Evolutionary conservation across 495 filamentous ascomycete species (phyloP).

Genomic region (Ramalina peruviana): DNA sequence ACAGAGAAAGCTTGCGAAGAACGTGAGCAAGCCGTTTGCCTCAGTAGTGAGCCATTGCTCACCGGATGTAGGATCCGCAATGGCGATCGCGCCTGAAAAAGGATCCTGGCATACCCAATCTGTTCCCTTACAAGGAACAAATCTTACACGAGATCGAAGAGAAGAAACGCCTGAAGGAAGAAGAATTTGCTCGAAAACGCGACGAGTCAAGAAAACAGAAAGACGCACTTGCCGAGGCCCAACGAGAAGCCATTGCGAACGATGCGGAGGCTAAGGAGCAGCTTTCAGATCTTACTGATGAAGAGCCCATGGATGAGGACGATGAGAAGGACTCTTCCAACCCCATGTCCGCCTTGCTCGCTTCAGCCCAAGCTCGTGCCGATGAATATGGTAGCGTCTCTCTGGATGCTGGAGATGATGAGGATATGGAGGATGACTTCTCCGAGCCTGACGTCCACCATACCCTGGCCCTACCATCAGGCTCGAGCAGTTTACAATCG

Average conservation of each 20-base stretch:
- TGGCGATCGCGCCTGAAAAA: conserved; percentile 90
- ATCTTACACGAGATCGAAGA: conserved; percentile 90
- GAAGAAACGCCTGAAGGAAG: conserved; percentile 59
- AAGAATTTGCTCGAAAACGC: conserved; percentile 54
- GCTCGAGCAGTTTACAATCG: conserved; percentile 35
- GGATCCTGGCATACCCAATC: conserved; percentile 90
- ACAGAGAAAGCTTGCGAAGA: conserved; percentile 72
- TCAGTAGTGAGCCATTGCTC: neutral
- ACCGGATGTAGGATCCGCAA: conserved; percentile 58
- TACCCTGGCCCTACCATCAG: conserved; percentile 20
- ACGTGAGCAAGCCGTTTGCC: conserved; percentile 27
- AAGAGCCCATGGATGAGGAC: conserved; percentile 35
- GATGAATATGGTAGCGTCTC: conserved; percentile 50
- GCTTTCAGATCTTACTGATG: conserved; percentile 29
- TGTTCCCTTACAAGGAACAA: conserved; percentile 96
- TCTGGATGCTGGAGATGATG: conserved; percentile 42
- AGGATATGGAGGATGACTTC: conserved; percentile 45
- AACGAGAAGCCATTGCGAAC: conserved; percentile 25
- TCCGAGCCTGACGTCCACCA: conserved; percentile 41
- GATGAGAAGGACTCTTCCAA: conserved; percentile 50
- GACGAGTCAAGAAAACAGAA: conserved; percentile 58
- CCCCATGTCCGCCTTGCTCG: conserved; percentile 86
- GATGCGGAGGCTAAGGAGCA: conserved; percentile 28
- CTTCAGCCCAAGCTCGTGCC: conserved; percentile 77
- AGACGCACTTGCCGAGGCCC: conserved; percentile 22